phyloP scores from a whole-genome alignment of 2,329 filamentous ascomycete species.

The Pseudogymnoascus sp. region DNA sequence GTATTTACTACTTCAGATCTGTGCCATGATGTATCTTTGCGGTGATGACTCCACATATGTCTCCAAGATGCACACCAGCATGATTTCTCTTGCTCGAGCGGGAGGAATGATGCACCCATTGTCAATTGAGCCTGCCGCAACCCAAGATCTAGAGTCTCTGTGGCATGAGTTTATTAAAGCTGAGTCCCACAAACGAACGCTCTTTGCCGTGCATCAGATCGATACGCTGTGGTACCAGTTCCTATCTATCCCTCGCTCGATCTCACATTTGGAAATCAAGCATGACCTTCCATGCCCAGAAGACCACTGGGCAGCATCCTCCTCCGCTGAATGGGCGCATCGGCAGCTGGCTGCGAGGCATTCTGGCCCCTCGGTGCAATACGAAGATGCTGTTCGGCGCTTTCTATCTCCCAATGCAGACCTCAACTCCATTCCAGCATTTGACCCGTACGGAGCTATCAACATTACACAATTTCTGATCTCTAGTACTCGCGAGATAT shows the following conservation, averaged over 20 bases:
- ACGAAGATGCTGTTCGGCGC: slow-evolving; percentile 34
- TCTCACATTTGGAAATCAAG: slow-evolving; percentile 40
- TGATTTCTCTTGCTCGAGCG: slow-evolving; percentile 35
- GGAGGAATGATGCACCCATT: slow-evolving; percentile 33
- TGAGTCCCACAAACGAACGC: slow-evolving; percentile 38
- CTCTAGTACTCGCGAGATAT: slow-evolving; percentile 38
- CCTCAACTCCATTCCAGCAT: slow-evolving; percentile 28
- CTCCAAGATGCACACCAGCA: slow-evolving; percentile 36
- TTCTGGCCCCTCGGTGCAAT: slow-evolving; percentile 25
- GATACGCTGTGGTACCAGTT: slow-evolving; percentile 41
- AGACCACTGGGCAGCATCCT: slow-evolving; percentile 34
- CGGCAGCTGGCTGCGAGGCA: slow-evolving; percentile 25
- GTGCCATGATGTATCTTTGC: slow-evolving; percentile 40
- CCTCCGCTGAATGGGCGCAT: slow-evolving; percentile 34
- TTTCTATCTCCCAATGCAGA: slow-evolving; percentile 32
- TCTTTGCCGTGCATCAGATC: slow-evolving; percentile 39
- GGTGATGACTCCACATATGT: slow-evolving; percentile 32
- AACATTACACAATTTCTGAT: slow-evolving; percentile 38
- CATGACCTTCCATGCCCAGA: slow-evolving; percentile 38
- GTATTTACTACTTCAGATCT: slow-evolving; percentile 37
- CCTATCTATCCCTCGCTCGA: slow-evolving; percentile 33
- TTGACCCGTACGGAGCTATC: slow-evolving; percentile 38
- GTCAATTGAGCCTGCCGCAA: slow-evolving; percentile 20
- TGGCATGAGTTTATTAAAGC: slow-evolving; percentile 35
- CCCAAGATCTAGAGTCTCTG: slow-evolving; percentile 33